phyloP scores from a whole-genome alignment of 2,329 filamentous ascomycete species.

The Plenodomus biglobosus region DNA sequence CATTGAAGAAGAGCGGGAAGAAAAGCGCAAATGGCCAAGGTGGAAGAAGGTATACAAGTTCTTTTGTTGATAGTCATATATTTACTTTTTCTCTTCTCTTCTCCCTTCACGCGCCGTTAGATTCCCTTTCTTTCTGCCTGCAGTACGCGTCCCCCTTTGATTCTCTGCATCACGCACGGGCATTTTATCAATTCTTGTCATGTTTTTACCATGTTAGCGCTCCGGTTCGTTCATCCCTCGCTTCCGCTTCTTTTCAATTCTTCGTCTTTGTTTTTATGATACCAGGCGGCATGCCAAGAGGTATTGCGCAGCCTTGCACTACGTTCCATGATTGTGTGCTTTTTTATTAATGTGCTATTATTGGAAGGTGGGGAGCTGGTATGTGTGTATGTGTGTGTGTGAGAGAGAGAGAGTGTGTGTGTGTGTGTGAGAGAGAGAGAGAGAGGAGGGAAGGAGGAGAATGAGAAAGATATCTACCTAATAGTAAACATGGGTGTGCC shows the following conservation, averaged over 20 bases:
- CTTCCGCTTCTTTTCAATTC: no score
- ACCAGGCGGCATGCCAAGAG: slow-evolving; percentile 35
- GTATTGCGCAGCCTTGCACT: slow-evolving; percentile 31
- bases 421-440: no score
- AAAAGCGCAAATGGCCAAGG: slow-evolving; percentile 58
- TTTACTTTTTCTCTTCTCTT: neutral
- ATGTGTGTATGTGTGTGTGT: no score
- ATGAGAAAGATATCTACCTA: no score
- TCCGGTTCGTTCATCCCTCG: no score
- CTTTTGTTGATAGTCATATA: slow-evolving; percentile 43
- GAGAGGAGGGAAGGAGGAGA: neutral
- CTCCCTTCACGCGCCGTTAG: no score
- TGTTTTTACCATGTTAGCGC: no score
- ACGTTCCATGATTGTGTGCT: neutral
- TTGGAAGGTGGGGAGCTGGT: neutral
- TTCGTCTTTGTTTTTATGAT: slow-evolving; percentile 24
- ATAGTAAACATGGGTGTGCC: no score
- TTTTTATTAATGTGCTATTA: slow-evolving; percentile 1
- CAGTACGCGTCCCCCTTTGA: no score
- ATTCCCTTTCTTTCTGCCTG: no score
- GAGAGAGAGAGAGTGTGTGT: neutral
- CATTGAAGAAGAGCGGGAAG: slow-evolving; percentile 76
- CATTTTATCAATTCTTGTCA: no score
- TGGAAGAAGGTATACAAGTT: slow-evolving; percentile 55
- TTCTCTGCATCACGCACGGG: no score